A percentile compares a stretch with the other conserved stretches of the same genome.
These are phyloP conservation scores for Yamadazyma sp. DNA, from an alignment of 1,139 yeast species.

Conservation along the genomic window DNA sequence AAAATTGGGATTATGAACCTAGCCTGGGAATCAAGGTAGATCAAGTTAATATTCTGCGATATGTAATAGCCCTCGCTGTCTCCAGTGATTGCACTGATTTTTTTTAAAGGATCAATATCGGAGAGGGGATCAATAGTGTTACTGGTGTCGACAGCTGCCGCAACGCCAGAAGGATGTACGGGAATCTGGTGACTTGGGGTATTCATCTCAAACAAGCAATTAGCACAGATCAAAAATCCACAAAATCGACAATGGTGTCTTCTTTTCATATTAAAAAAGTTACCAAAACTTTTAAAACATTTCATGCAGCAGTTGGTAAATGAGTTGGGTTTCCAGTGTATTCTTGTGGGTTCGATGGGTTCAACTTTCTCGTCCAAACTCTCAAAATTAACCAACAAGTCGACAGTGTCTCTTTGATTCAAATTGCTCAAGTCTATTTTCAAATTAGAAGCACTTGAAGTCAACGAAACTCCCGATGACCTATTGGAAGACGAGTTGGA, in stretches of 20 bases:
- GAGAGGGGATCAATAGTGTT: conserved; percentile 2
- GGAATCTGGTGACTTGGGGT: conserved; percentile 2
- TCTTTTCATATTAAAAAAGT: conserved; percentile 29
- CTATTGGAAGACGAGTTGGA: background rate
- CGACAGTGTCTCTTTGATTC: conserved; percentile 4
- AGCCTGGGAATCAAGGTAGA: conserved; percentile 34
- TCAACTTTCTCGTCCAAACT: conserved; percentile 6
- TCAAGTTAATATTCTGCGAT: conserved; percentile 11
- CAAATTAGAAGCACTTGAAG: background rate
- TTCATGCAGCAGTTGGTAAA: conserved; percentile 41
- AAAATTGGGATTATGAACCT: conserved; percentile 39
- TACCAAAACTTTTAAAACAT: conserved; percentile 39
- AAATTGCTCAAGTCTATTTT: conserved; percentile 2
- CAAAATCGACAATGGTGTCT: conserved; percentile 49
- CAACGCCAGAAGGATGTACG: background rate
- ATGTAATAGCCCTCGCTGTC: background rate
- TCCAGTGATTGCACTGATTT: background rate
- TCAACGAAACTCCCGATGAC: conserved; percentile 1
- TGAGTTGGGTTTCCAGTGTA: conserved; percentile 44
- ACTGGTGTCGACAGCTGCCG: background rate
- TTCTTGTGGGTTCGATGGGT: conserved; percentile 36
- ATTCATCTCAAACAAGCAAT: conserved; percentile 27
- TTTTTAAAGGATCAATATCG: background rate
- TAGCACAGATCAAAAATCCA: conserved; percentile 39
- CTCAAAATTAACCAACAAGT: conserved; percentile 2